Base-by-base conservation (phyloP, 23 red algal genomes). In the Agarophyton chilense region DNA sequence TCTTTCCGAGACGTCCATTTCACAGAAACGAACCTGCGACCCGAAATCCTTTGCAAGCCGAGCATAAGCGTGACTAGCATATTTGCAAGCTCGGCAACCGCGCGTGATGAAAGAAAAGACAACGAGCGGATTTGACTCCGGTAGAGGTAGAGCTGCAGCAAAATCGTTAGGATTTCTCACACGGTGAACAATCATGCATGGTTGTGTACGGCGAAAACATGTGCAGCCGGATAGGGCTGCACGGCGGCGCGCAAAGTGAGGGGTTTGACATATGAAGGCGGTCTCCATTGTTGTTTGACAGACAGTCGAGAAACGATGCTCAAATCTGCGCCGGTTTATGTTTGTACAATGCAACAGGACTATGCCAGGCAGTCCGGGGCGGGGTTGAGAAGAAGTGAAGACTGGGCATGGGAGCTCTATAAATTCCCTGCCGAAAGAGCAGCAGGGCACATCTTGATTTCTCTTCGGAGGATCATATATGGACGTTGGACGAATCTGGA, bases 1-100 rank as follows among this genome's bases (percentile, higher is more conserved):
- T 17, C 63, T 29, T 21, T 87, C 82, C 5, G 82, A 72, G n/a
- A 87, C 82, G 32, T 87, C 82, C 64, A 87, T 75, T 47, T 87
- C 42, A 61, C 25, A 75, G 45, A 87, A 87, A 25, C 82, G 57
- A 32, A 75, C 82, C 3, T 40, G 0, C n/a, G 49, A 31, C 8
- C 67, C 61, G 39, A 87, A 72, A 21, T 87, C 82, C 12, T 87
- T 55, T 21, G 82, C 39, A 4, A 87, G 61, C 19, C 82, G 57
- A n/a, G 31, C 82, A 57, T 39, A 87, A 36, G 64, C 82, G 33
- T 55, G 64, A 52, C 62, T 72, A 28, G 82, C 82, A 50, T 87
- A 87, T 18, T 72, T 71, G 28, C 82, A 87, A 3, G 82, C 82
- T 8, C 82, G 61, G 42, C 82, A 87, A 2, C 62, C 62, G 65